Percentiles rank a stretch among this genome's conserved stretches.
Evolutionary conservation across 805 yeast species (phyloP).

Genomic region (Ogataea neopini): DNA sequence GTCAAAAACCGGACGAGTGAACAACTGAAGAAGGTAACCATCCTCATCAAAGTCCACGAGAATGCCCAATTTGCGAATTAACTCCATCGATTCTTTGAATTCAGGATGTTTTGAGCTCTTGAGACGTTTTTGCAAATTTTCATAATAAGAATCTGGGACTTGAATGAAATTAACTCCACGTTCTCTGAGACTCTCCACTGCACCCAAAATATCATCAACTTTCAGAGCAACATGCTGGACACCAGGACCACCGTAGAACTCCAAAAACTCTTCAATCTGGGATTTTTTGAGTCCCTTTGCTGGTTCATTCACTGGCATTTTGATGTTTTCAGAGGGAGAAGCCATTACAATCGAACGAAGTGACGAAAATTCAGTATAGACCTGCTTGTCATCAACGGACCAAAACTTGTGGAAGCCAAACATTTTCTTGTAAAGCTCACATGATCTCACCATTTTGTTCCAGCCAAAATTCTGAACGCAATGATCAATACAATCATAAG

Average conservation of each 20-base stretch:
- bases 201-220: conserved; percentile 58
- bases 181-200: conserved; percentile 53
- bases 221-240: conserved; percentile 78
- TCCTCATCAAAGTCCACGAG: conserved; percentile 75
- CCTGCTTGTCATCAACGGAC: conserved; percentile 80
- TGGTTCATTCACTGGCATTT: conserved; percentile 87
- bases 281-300: conserved; percentile 65
- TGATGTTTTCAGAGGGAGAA: conserved; percentile 58
- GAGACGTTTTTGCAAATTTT: conserved; percentile 47
- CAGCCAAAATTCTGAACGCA: conserved; percentile 79
- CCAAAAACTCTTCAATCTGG: conserved; percentile 81
- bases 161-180: conserved; percentile 72
- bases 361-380: conserved; percentile 70
- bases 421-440: conserved; percentile 57
- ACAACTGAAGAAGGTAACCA: conserved; percentile 78
- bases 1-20: conserved; percentile 73
- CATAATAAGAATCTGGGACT: conserved; percentile 61
- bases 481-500: conserved; percentile 60
- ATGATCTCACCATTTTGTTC: conserved; percentile 60
- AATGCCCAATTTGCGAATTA: conserved; percentile 53
- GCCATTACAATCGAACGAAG: conserved; percentile 78
- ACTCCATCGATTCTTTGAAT: conserved; percentile 53
- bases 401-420: conserved; percentile 79
- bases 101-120: conserved; percentile 36
- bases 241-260: conserved; percentile 78